A percentile compares a stretch with the other conserved stretches of the same genome.
Conservation (phyloP, 1,139 yeast species). For the Suhomyces guaymorum region DNA sequence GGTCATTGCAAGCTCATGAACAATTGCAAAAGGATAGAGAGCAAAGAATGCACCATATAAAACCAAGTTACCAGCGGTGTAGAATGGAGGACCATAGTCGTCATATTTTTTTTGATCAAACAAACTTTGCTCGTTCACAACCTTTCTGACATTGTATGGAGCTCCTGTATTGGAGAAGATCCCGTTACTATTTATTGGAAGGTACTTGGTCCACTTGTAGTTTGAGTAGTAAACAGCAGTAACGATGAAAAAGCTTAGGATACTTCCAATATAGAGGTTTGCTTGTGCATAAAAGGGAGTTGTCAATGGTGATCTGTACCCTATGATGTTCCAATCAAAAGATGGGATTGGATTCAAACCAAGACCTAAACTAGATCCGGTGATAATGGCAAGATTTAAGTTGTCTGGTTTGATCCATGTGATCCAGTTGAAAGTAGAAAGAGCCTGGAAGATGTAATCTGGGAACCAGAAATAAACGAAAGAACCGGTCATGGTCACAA, state of each 20-base stretch:
- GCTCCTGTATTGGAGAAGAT: conserved; percentile 20
- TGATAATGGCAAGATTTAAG: conserved; percentile 19
- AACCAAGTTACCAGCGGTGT: conserved; percentile 44
- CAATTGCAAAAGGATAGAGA: conserved; percentile 19
- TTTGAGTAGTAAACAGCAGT: conserved; percentile 29
- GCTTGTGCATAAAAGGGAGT: conserved; percentile 34
- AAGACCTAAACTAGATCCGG: conserved; percentile 19
- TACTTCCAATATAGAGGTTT: conserved; percentile 37
- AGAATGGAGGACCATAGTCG: conserved; percentile 45
- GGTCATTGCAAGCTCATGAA: conserved; percentile 15
- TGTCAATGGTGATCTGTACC: conserved; percentile 12
- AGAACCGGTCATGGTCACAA: conserved; percentile 14
- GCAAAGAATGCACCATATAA: conserved; percentile 39
- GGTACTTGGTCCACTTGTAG: conserved; percentile 19
- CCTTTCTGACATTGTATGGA: conserved; percentile 15
- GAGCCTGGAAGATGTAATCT: conserved; percentile 19
- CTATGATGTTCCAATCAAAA: conserved; percentile 21
- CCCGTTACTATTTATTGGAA: conserved; percentile 19
- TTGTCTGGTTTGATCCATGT: conserved; percentile 24
- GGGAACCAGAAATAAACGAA: conserved; percentile 24
- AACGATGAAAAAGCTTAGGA: conserved; percentile 35
- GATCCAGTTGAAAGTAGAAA: conserved; percentile 23
- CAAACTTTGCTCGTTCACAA: conserved; percentile 16
- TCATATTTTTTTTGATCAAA: conserved; percentile 21
- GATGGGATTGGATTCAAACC: conserved; percentile 23